Evolutionary conservation across 331 rosid species (phyloP), one percentile per base, ranked within the genome.

Genomic region (Quercus lobata): DNA sequence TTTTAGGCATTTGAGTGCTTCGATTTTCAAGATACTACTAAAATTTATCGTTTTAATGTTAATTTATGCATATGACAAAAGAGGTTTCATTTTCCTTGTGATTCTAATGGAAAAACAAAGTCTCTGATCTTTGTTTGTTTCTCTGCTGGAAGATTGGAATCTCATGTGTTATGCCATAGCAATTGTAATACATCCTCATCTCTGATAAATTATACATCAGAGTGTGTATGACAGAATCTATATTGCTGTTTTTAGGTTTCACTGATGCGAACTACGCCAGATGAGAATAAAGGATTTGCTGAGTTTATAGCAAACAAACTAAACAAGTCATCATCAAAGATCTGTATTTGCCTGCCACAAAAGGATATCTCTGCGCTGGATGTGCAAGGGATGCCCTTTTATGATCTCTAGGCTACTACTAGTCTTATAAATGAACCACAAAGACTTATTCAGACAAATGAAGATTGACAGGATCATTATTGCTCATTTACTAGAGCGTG

Each of bases 301-400:
- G 79, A 83, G 6, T 94, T 94, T 74, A 94, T 91, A 73, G 91
- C 97, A 65, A 86, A 86, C 78, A 94, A 94, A 66, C 83, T 94
- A 73, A 87, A 94, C 73, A 91, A 78, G 58, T 86, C 95, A 15
- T 84, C 87, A 22, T 90, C 94, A 46, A 90, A 85, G 86, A 83
- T 91, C 18, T 34, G 88, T 78, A 92, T 92, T 80, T 94, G 97
- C 88, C 89, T 94, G 69, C 97, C 97, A 6, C 88, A 90, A 82
- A 91, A 91, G 77, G 97, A 96, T 71, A 19, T 94, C 55, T 94
- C 98, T 87, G 95, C 97, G 80, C 83, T 94, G 88, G 98, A 94
- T 87, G 91, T 92, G 72, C 92, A 83, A 2, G 97, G 92, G 74
- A 87, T 86, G 89, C 88, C 97, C 35, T 92, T 94, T 79, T 78